A percentile compares a stretch with the other conserved stretches of the same genome.
phyloP scores from a whole-genome alignment of 1,284 basidiomycete species.

The Melampsora abietis-canadensis region DNA sequence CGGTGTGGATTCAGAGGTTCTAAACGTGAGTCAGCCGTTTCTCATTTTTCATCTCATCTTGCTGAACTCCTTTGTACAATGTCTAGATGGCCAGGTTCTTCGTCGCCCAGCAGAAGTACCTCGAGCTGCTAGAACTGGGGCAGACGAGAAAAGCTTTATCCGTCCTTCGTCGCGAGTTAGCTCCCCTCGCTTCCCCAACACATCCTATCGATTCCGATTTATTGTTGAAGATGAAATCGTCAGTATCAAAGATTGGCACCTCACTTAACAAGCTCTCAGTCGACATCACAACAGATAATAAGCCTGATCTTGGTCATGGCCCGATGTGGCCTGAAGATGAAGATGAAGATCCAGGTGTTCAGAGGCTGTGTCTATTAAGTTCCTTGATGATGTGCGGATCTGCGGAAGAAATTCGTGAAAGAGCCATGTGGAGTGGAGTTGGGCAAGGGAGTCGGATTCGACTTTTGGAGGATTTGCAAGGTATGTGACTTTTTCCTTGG shows the following conservation, averaged over 20 bases:
- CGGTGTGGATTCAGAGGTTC: constrained; percentile 60
- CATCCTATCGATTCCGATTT: constrained; percentile 60
- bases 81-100: constrained; percentile 75
- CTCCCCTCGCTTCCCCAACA: constrained; percentile 57
- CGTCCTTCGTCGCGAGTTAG: constrained; percentile 80
- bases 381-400: constrained; percentile 50
- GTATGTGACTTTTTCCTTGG: constrained; percentile 57
- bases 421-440: constrained; percentile 86
- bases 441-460: constrained; percentile 70
- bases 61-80: constrained; percentile 24
- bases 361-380: constrained; percentile 29
- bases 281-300: neutral
- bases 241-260: neutral
- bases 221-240: constrained; percentile 71
- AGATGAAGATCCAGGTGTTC: constrained; percentile 34
- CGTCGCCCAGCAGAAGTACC: constrained; percentile 90
- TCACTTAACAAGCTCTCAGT: constrained; percentile 10
- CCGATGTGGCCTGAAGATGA: constrained; percentile 13
- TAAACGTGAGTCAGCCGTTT: constrained; percentile 48
- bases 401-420: constrained; percentile 72
- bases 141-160: constrained; percentile 77
- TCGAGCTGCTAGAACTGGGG: constrained; percentile 82
- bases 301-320: neutral
- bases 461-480: constrained; percentile 75
- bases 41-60: constrained; percentile 40